Percentiles rank a stretch among this genome's conserved stretches.
Conservation (phyloP, 768 basidiomycete species). For the Kockovaella imperatae region DNA sequence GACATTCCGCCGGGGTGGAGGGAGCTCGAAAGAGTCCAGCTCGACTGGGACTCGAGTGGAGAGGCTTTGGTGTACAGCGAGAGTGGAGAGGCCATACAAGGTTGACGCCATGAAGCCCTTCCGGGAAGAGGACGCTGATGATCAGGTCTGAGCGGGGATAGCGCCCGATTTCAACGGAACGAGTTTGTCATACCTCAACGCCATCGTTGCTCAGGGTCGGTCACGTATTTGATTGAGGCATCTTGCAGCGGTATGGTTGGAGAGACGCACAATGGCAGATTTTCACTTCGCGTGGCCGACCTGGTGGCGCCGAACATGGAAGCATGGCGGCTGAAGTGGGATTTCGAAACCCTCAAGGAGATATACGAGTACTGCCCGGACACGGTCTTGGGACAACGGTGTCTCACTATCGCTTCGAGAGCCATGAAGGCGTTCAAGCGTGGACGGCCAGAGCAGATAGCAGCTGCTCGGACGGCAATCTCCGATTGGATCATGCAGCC, state of each 20-base stretch:
- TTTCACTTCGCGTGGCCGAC: neutral
- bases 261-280: neutral
- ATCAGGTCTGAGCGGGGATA: neutral
- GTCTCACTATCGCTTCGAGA: neutral
- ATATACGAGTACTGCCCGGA: neutral
- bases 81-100: neutral
- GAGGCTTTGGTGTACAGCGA: neutral
- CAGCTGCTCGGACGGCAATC: too few species aligned
- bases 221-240: neutral
- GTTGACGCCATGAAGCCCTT: neutral
- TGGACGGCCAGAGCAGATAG: neutral
- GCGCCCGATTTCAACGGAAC: neutral
- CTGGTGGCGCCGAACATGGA: neutral
- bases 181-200: too few species aligned
- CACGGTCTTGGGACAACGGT: neutral
- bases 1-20: too few species aligned
- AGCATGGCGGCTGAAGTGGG: neutral
- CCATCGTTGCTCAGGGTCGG: too few species aligned
- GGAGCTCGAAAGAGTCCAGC: neutral
- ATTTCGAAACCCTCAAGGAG: neutral
- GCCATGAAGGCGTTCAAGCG: neutral
- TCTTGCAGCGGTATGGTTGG: neutral
- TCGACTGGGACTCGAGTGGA: neutral
- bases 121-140: neutral
- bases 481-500: too few species aligned